These are phyloP conservation scores for Tephrocybe sp. DNA, from an alignment of 768 basidiomycete species.

Conservation along the genomic window DNA sequence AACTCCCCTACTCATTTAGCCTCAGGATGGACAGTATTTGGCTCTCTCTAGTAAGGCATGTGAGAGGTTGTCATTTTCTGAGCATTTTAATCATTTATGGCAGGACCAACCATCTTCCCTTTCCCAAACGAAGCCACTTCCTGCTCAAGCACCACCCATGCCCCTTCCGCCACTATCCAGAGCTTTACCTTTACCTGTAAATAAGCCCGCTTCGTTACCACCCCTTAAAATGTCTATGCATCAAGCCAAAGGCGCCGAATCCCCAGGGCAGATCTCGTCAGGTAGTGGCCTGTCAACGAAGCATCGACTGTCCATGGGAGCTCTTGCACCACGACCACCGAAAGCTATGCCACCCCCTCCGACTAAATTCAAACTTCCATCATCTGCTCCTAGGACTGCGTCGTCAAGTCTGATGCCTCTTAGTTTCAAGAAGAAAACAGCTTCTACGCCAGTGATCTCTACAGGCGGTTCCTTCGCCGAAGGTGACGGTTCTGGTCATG, in stretches of 20 bases:
- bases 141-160: neutral
- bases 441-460: conserved; percentile 10
- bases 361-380: conserved; percentile 10
- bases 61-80: too few species aligned
- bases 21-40: neutral
- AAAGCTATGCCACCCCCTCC: conserved; percentile 26
- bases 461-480: neutral
- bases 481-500: conserved; percentile 5
- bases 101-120: neutral
- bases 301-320: conserved; percentile 42
- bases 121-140: conserved; percentile 5
- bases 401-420: conserved; percentile 24
- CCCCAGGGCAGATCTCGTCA: conserved; percentile 13
- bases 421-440: conserved; percentile 42
- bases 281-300: conserved; percentile 48
- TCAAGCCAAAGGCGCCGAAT: too few species aligned
- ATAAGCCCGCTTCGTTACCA: conserved; percentile 15
- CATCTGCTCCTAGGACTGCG: neutral
- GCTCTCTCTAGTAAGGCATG: neutral
- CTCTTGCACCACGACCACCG: conserved; percentile 33
- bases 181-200: conserved; percentile 3
- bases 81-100: too few species aligned
- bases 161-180: neutral
- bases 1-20: neutral
- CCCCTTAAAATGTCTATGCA: too few species aligned